Base-by-base conservation (phyloP, 208 protist species). In the Trypanosoma mega region DNA sequence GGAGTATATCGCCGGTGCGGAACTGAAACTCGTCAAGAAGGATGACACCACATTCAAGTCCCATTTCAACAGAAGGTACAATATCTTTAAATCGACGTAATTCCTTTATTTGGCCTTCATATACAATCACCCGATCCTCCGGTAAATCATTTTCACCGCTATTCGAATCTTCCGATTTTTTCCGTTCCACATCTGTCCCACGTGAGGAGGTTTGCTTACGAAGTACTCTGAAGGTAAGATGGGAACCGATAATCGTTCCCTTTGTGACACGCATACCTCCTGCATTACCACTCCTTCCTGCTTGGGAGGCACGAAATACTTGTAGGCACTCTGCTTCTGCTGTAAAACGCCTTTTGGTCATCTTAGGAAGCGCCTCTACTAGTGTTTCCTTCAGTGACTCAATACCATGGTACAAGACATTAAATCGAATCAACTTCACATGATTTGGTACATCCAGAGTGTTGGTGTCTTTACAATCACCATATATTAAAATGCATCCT, bases 41-140 rank as follows among this genome's bases (percentile, higher is more conserved):
- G 44, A 96, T 91, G 8, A 94, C 85, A 26, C 91, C 91, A 51
- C 91, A 96, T 60, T 96, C 91, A 16, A 94, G 53, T 14, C 91
- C 91, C 11, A 68, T 67, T 57, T 96, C 91, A 14, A 96, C 86
- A 21, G 68, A 82, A 23, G 85, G 82, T 20, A 94, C 88, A 23
- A 92, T 70, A 7, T 96, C 87, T 56, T 94, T 94, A 60, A 93
- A 94, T 23, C 88, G 87, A 21, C 91, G 82, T 24, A 96, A 65
- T 69, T 94, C 85, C 68, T 91, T 94, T 48, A 96, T 73, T 65
- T 82, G 76, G 1, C 88, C 88, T 53, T 92, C 86, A 50, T 93
- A 93, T 12, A 93, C 87, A 2, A 90, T 61, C 51, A 78, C 79
- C 37, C 27, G 37, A 37, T 76, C 74, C 2, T 74, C 80, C 16